Base-by-base conservation (phyloP, 2,329 filamentous ascomycete species). In the Alternaria sp. region DNA sequence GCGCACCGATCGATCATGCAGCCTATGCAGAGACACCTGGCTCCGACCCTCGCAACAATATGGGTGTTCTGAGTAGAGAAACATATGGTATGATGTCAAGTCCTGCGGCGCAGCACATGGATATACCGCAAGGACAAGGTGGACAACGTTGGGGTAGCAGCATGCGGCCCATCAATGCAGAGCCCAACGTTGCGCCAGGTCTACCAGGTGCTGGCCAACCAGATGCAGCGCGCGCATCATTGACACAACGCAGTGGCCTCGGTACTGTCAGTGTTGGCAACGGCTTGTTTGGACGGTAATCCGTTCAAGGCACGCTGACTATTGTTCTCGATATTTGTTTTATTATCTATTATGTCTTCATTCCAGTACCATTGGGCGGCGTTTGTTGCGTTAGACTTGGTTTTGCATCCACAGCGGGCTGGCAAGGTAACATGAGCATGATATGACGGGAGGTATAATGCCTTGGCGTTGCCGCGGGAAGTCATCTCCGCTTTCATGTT, bases 211-310 rank as follows among this genome's bases (percentile, higher is more conserved):
- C 69, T 36, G 66, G 64, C 41, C 69, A 71, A 58, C 64, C 71
- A 58, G 71, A 72, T 26, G 55, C 63, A 26, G 44, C 48, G 7
- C 67, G 66, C 32, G 63, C 65, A 12, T 67, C 75, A 5, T 51
- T 77, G 48, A 57, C 71, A 32, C 75, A 78, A 44, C 72, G 70
- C 18, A 73, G 61, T 54, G 66, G 68, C 34, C 69, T 78, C 30
- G 73, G 73, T 30, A 59, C 72, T n/a, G 66, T 76, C 20, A 74
- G 69, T 47, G 71, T 77, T 39, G 74, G 74, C 9, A 75, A 62
- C 49, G 71, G 71, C 30, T 59, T 78, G 8, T 77, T 77, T 43
- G 71, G 74, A 16, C 70, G 75, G 51, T 78, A 63, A 72, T 38
- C 11, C 38, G 28, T 14, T 11, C 47, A 12, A 48, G 4, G n/a